Evolutionary conservation across 2,329 filamentous ascomycete genomes (phyloP).

Genomic region (Aspergillus brunneoviolaceus): DNA sequence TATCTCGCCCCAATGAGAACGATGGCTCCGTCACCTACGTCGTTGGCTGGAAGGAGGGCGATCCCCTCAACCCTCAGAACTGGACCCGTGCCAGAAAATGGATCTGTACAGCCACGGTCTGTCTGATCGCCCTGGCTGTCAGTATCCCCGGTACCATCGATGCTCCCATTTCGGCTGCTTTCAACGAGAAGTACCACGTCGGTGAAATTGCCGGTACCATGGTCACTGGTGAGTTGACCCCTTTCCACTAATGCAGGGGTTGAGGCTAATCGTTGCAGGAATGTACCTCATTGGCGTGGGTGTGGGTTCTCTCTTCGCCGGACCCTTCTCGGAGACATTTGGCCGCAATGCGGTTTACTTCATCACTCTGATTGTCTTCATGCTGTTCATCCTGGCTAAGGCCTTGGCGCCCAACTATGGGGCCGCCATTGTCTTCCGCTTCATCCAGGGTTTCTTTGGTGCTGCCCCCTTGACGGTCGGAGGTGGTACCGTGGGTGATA

Average conservation of each 20-base stretch:
- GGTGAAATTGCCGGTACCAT: constrained; percentile 1
- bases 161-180: neutral
- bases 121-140: constrained; percentile 1
- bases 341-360: constrained; percentile 1
- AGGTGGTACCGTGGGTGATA: constrained; percentile 2
- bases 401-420: neutral
- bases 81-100: constrained; percentile 1
- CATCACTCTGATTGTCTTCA: neutral
- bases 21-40: neutral
- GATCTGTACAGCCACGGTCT: constrained; percentile 1
- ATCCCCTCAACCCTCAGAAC: neutral
- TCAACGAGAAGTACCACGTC: constrained; percentile 1
- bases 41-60: neutral
- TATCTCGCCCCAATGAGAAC: neutral
- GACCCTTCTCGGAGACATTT: constrained; percentile 3
- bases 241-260: neutral
- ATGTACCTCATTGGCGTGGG: constrained; percentile 3
- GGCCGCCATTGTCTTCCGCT: constrained; percentile 1
- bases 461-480: neutral
- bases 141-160: constrained; percentile 2
- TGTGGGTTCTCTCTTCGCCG: constrained; percentile 2
- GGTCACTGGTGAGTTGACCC: neutral
- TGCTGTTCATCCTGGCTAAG: constrained; percentile 3
- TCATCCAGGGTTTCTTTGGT: neutral
- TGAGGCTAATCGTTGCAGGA: neutral